Base-by-base conservation (phyloP, 1,139 yeast genomes). In the Eremothecium coryli region DNA sequence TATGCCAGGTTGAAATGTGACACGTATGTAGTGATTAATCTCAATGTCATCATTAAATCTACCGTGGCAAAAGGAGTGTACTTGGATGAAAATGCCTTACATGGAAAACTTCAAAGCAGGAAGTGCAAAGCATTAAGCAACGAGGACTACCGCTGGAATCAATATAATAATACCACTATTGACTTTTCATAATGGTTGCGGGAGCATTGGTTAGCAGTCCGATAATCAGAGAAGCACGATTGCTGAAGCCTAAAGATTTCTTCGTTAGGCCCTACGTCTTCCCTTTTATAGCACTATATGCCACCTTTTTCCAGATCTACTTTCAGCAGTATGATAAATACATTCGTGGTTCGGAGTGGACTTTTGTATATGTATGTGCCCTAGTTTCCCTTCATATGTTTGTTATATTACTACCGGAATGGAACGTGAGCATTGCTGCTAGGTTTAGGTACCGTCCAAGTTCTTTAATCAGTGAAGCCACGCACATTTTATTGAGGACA, bases 401-500 rank as follows among this genome's bases (percentile, higher is more conserved):
- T 56, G 64, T 90, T 38, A 73, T 90, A 80, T 71, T 90, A 57
- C 74, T 86, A 75, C 96, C 98, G n/a, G 82, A 82, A 54, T 90
- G 99, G 99, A 85, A 79, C 54, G 72, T 86, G 38, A 70, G 73
- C 37, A 63, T 90, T 41, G 72, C 75, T 43, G 71, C 84, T 23
- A 59, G 59, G n/a, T 86, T 90, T 63, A 82, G 85, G 53, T 84
- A 81, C 52, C 44, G 58, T 23, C 48, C 54, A 31, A 79, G 77
- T n/a, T 46, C 60, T 17, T 51, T 65, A 35, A 63, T 85, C 32
- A 62, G 61, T 18, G 73, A 73, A 37, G 95, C 96, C 6, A 56
- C 77, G 26, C 74, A 78, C 49, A 73, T 90, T 43, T 69, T 81
- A 56, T 69, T 93, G 43, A 71, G 74, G 32, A 95, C 98, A 3